Evolutionary conservation across 164 flowering plant species (phyloP), one percentile per base, ranked within the genome.

Genomic region (Echeveria elegans): DNA sequence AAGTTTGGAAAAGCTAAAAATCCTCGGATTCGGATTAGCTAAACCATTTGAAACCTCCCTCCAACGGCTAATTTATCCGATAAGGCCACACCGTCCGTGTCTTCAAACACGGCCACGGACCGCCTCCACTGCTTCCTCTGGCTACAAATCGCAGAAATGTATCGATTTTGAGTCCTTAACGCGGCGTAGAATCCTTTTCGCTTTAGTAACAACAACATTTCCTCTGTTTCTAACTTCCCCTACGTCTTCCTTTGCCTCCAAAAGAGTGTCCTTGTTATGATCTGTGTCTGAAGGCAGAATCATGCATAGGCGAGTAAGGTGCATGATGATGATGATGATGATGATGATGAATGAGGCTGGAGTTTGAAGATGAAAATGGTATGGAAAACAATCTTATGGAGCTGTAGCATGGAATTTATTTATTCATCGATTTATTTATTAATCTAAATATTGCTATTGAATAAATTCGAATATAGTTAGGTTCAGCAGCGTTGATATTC

Each of bases 1-100:
- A 7, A 94, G 89, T 82, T 94, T 97, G 0, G 96, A 68, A 67
- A 72, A 94, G 74, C 93, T 86, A 71, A 89, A 94, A 28, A 85
- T 86, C 71, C 93, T 81, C 7, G 96, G 95, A 43, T 43, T 43
- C 19, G 47, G 47, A 43, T 43, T 43, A 43, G 18, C 15, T 15
- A 18, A 14, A 43, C 15, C 47, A 65, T 76, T n/a, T n/a, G n/a
- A n/a, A n/a, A n/a, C n/a, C n/a, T 86, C 40, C 78, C 76, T 0
- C 70, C 81, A 10, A 77, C 72, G 12, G 72, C 72, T 78, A 79
- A 21, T n/a, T 56, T 85, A 63, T 83, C 83, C 0, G 72, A 52
- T 15, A 88, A 10, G 31, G 76, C 72, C 6, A 86, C 78, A 0
- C 99, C 99, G 16, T 75, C 82, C 6, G 77, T 76, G 70, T 91